Conservation (phyloP, 176 grass and related monocot genomes). For the Zizania latifolia region DNA sequence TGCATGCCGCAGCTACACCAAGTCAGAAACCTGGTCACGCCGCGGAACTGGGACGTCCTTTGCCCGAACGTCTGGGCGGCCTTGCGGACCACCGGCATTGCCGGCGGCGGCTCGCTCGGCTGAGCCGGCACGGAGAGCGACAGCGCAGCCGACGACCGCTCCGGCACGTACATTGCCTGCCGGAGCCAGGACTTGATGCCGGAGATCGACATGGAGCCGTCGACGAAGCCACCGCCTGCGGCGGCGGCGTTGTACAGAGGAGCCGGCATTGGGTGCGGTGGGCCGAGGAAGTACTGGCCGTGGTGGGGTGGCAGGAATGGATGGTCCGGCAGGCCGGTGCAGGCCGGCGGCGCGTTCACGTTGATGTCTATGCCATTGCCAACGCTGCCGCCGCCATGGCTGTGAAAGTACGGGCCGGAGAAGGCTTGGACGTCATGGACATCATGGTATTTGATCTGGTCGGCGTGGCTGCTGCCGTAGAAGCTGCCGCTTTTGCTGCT, state of each 20-base stretch:
- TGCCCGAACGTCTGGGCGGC: slow-evolving; percentile 73
- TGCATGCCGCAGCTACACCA: no score
- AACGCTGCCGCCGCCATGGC: no score
- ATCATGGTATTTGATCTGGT: slow-evolving; percentile 29
- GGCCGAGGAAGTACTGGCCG: slow-evolving; percentile 24
- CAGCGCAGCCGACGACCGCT: slow-evolving; percentile 29
- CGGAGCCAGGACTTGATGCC: slow-evolving; percentile 93
- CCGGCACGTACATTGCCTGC: slow-evolving; percentile 46
- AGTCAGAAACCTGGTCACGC: slow-evolving; percentile 62
- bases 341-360: slow-evolving; percentile 57
- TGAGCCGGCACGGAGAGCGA: slow-evolving; percentile 37
- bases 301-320: slow-evolving; percentile 13
- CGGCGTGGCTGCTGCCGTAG: slow-evolving; percentile 19
- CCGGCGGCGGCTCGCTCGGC: slow-evolving; percentile 5
- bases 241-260: slow-evolving; percentile 35
- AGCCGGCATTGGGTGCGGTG: slow-evolving; percentile 5
- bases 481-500: slow-evolving; percentile 25
- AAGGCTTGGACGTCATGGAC: slow-evolving; percentile 26
- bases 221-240: neutral
- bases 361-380: slow-evolving; percentile 55
- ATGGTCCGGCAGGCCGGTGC: slow-evolving; percentile 17
- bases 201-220: slow-evolving; percentile 71
- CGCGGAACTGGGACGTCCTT: slow-evolving; percentile 83
- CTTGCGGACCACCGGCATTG: slow-evolving; percentile 38
- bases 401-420: slow-evolving; percentile 34